Base-by-base conservation (phyloP, 306 rosid species). In the Parietaria judaica region DNA sequence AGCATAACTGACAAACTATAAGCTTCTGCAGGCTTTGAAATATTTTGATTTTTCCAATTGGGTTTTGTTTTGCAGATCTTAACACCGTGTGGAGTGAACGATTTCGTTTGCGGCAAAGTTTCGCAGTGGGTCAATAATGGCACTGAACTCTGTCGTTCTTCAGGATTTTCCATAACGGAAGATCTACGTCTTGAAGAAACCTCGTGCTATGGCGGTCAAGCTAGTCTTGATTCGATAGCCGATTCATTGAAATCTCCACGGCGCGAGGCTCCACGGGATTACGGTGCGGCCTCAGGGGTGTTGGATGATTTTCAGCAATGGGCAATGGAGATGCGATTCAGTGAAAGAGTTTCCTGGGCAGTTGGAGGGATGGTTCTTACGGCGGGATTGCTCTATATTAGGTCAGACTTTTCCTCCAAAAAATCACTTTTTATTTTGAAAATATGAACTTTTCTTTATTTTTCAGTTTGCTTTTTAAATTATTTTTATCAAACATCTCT, bases 81-180 rank as follows among this genome's bases (percentile, higher is more conserved):
- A 70, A 83, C 94, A 73, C 99, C 99, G 4, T 92, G 99, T 70
- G 99, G 99, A 66, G 87, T 81, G 72, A 88, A 86, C 52, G 96
- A 92, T 83, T 92, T 84, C 68, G 88, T 92, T 58, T 92, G 99
- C 74, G 99, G 99, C 78, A 88, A 87, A 74, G 95, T 95, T 60
- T 83, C 94, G 5, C 81, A 86, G 62, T 92, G 96, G 99, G 87
- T 86, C 72, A 78, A 68, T 60, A 92, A 92, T 67, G 99, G 99
- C 69, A 88, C 96, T 34, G 95, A 86, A 72, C 89, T 92, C 67
- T 92, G 99, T 77, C 65, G 45, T 37, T 85, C 94, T 72, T 86
- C 94, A n/a, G 99, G 96, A 66, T 88, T 88, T 79, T 69, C 64
- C 55, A 84, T 92, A 64, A 86, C 79, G 44, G 82, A 75, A 71